These are phyloP conservation scores for Scedosporium minutisporum DNA, from an alignment of 2,329 filamentous ascomycete species.

Conservation along the genomic window DNA sequence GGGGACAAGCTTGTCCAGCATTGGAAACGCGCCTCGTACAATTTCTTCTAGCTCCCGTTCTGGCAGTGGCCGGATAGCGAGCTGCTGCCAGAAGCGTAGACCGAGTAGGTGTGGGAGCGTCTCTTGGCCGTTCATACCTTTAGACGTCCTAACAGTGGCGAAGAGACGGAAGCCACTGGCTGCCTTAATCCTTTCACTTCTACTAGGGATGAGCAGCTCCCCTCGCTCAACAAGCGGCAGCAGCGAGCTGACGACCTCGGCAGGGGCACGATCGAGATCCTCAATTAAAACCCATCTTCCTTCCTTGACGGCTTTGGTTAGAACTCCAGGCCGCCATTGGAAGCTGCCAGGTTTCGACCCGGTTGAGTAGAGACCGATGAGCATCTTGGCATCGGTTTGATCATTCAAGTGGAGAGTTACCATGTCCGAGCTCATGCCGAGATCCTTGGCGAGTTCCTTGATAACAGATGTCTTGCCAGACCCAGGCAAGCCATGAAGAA, in stretches of 20 bases:
- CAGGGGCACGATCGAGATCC: constrained; percentile 88
- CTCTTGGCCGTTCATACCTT: constrained; percentile 56
- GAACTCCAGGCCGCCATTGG: constrained; percentile 80
- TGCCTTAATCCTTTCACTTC: constrained; percentile 77
- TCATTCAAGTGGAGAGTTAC: constrained; percentile 95
- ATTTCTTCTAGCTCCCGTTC: constrained; percentile 66
- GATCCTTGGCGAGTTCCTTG: constrained; percentile 68
- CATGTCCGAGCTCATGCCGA: constrained; percentile 73
- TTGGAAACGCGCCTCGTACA: constrained; percentile 59
- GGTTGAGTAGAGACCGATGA: constrained; percentile 89
- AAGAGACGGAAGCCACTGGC: constrained; percentile 81
- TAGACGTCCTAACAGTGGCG: constrained; percentile 75
- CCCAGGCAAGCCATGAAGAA: constrained; percentile 75
- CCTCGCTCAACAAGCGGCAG: constrained; percentile 85
- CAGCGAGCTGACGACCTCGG: constrained; percentile 87
- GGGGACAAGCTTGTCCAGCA: constrained; percentile 52
- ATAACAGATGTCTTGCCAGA: constrained; percentile 85
- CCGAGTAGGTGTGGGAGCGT: constrained; percentile 70
- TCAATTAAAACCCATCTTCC: constrained; percentile 96
- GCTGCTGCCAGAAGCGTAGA: constrained; percentile 72
- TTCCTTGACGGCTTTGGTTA: constrained; percentile 89
- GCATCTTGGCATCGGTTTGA: constrained; percentile 94
- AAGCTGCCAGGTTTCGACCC: constrained; percentile 83
- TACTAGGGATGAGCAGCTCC: constrained; percentile 82
- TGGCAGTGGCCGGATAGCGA: constrained; percentile 58